phyloP scores from a whole-genome alignment of 805 yeast species.

The Kodamaea neixiangensis region DNA sequence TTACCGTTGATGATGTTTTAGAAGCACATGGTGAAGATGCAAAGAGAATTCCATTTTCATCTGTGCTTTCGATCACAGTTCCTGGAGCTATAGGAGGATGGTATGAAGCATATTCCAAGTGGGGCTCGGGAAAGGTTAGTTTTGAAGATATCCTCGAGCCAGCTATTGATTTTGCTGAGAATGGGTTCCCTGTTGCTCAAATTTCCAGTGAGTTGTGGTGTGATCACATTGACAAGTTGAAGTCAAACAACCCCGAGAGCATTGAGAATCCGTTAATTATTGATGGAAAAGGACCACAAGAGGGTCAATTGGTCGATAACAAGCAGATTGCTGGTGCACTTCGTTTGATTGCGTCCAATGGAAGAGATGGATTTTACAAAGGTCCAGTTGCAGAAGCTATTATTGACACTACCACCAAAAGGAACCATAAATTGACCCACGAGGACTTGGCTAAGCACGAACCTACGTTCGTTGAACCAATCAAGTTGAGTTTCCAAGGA shows the following conservation, averaged over 20 bases:
- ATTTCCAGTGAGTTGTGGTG: conserved; percentile 55
- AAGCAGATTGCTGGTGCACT: conserved; percentile 54
- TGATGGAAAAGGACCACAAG: conserved; percentile 43
- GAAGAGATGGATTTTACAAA: conserved; percentile 67
- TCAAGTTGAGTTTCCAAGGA: conserved; percentile 52
- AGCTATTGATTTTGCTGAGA: conserved; percentile 67
- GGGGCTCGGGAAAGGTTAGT: conserved; percentile 72
- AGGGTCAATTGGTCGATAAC: conserved; percentile 61
- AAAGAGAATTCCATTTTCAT: conserved; percentile 50
- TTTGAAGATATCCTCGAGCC: conserved; percentile 61
- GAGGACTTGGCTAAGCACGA: conserved; percentile 61
- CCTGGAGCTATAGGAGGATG: conserved; percentile 85
- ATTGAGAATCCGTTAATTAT: conserved; percentile 35
- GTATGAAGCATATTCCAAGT: conserved; percentile 64
- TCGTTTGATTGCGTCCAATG: conserved; percentile 51
- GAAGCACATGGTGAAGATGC: conserved; percentile 44
- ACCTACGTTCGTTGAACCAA: conserved; percentile 67
- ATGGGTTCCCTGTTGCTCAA: conserved; percentile 66
- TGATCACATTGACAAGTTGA: conserved; percentile 38
- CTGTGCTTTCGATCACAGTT: conserved; percentile 64
- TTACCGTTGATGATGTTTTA: conserved; percentile 50
- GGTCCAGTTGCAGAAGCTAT: conserved; percentile 72
- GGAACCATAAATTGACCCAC: conserved; percentile 57
- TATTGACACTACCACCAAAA: conserved; percentile 48
- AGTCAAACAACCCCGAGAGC: conserved; percentile 34